These are phyloP conservation scores for Notholithocarpus densiflorus DNA, from an alignment of 306 rosid genomes.

Conservation along the genomic window DNA sequence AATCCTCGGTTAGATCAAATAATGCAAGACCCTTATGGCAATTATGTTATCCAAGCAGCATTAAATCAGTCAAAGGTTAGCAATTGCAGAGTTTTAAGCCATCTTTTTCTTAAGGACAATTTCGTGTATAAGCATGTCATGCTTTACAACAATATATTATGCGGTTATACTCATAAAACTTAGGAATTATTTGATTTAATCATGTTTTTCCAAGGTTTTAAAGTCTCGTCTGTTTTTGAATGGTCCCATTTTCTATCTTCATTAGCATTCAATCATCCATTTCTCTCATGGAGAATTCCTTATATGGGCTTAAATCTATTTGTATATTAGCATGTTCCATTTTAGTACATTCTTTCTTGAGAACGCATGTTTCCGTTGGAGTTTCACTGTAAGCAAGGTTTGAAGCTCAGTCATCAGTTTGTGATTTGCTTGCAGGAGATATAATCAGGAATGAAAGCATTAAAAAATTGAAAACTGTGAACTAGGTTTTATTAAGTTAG, in stretches of 20 bases:
- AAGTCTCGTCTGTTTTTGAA: not conserved
- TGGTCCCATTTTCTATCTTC: not conserved
- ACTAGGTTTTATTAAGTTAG: not conserved
- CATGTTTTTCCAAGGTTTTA: not conserved
- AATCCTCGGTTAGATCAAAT: constrained; percentile 40
- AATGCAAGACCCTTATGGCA: constrained; percentile 58
- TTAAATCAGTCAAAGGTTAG: constrained; percentile 41
- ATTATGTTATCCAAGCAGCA: constrained; percentile 53
- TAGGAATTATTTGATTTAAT: not conserved
- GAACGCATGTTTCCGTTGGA: not conserved
- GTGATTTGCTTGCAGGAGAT: not conserved
- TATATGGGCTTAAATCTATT: not conserved
- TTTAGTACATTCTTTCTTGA: not conserved
- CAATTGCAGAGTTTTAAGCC: not conserved
- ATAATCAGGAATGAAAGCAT: not conserved
- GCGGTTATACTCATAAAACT: not conserved
- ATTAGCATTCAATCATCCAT: not conserved
- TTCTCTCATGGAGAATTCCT: not conserved
- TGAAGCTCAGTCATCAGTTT: not conserved
- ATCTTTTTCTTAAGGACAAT: not conserved
- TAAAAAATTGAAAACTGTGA: not conserved
- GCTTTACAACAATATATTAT: not conserved
- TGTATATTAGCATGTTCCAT: not conserved
- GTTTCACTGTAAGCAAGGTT: not conserved
- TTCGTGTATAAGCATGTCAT: not conserved